Base-by-base conservation (phyloP, 805 yeast genomes). In the Kuraishia ogatae region DNA sequence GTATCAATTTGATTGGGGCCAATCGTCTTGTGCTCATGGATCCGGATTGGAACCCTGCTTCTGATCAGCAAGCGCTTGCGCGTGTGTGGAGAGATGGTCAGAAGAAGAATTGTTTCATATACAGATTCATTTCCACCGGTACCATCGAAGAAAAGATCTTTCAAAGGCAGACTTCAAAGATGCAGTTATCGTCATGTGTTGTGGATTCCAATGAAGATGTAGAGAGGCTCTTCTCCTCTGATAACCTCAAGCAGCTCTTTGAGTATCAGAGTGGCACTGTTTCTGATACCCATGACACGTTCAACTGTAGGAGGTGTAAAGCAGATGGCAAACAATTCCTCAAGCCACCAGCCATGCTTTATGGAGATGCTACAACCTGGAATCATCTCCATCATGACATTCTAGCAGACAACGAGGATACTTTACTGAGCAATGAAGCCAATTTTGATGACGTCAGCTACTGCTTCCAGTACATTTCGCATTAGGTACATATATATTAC, bases 11-110 rank as follows among this genome's bases (percentile, higher is more conserved):
- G 62, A 93, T 94, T 63, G 99, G 99, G 13, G 99, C 98, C 2
- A 94, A 94, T 61, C 78, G 99, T 59, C 74, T 94, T 58, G 82
- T 94, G 21, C 73, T 94, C 51, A 76, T 94, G 65, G 99, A 94
- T 66, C 85, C 85, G 0, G 99, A 94, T 67, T 94, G 99, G 99
- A 93, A 93, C 64, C 99, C 99, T 0, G 98, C 99, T 0, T 86
- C 97, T 1, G 99, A 93, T 66, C 98, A 94, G 67, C 99, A 93
- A 71, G 98, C 98, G 0, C 75, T 94, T 58, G 98, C 98, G 0
- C 81, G 99, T 69, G 97, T 94, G 4, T 94, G 98, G 98, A 84
- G 99, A 77, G 99, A 94, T 71, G 99, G 99, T 0, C 99, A 93
- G 66, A 93, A 89, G 76, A 94, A 93, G 69, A 96, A 89, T 68